Conservation (phyloP, 805 yeast species). For the Candida rishiriensis region DNA sequence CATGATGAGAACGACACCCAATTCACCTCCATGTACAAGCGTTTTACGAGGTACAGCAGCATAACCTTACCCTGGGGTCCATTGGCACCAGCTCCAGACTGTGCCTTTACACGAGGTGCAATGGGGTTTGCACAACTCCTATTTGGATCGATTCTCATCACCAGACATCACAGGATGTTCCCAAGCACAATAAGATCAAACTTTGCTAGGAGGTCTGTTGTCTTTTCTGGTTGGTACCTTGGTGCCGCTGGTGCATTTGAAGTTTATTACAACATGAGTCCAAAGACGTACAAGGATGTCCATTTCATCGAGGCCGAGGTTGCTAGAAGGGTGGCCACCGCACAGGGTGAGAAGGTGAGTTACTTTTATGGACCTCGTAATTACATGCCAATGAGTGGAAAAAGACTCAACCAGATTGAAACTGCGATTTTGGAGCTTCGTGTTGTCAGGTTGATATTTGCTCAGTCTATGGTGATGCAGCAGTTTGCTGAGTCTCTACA, state of each 20-base stretch:
- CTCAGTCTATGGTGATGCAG: no score
- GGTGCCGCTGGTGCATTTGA: neutral
- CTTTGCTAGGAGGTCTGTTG: neutral
- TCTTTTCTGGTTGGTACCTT: neutral
- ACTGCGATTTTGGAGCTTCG: no score
- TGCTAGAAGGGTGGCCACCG: constrained; percentile 25
- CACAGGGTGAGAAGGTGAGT: constrained; percentile 36
- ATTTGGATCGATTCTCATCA: neutral
- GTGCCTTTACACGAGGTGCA: constrained; percentile 18
- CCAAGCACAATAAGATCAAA: neutral
- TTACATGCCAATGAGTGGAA: constrained; percentile 39
- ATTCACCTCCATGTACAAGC: neutral
- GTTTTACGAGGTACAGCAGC: neutral
- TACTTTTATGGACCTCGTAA: constrained; percentile 49
- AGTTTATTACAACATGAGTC: neutral
- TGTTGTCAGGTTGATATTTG: no score
- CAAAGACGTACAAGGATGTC: constrained; percentile 18
- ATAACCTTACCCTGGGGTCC: constrained; percentile 24
- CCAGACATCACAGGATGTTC: neutral
- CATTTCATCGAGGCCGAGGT: constrained; percentile 22
- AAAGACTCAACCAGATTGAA: no score
- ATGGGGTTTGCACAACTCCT: neutral
- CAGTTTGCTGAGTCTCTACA: no score
- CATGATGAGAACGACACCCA: no score
- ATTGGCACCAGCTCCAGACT: constrained; percentile 32